Conservation (phyloP, 768 basidiomycete species). For the Melanogaster broomeanus region DNA sequence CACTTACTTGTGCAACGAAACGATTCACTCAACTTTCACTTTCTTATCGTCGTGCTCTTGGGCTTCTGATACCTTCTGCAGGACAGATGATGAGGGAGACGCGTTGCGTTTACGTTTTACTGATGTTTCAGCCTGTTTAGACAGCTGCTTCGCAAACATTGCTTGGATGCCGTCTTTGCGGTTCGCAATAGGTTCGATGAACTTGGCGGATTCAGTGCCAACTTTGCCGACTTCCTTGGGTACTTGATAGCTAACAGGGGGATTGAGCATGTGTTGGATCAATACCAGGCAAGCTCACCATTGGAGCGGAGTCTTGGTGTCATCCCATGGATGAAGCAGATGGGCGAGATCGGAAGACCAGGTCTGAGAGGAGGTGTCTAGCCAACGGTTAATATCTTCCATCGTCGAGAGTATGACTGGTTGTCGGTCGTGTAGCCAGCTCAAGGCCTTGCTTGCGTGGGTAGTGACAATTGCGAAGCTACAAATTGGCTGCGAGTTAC, state of each 20-base stretch:
- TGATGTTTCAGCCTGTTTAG: conserved; percentile 14
- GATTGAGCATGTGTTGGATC: background rate
- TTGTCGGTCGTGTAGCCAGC: conserved; percentile 91
- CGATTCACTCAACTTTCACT: conserved; percentile 13
- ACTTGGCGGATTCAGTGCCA: conserved; percentile 77
- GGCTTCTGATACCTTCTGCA: background rate
- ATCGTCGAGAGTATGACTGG: conserved; percentile 74
- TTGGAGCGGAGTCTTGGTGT: conserved; percentile 52
- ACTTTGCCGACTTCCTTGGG: conserved; percentile 92
- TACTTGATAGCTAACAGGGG: conserved; percentile 71
- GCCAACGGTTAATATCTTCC: conserved; percentile 70
- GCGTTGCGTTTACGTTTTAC: conserved; percentile 32
- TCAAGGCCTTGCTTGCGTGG: conserved; percentile 61
- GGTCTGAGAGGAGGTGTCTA: conserved; percentile 67
- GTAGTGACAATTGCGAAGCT: conserved; percentile 94
- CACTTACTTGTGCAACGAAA: background rate
- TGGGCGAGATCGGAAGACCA: conserved; percentile 66
- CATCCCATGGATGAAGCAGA: conserved; percentile 62
- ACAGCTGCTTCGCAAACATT: conserved; percentile 71
- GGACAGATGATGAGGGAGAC: conserved; percentile 3
- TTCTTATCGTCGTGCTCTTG: conserved; percentile 23
- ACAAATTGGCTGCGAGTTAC: conserved; percentile 58
- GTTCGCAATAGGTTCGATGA: conserved; percentile 75
- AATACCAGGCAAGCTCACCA: conserved; percentile 49
- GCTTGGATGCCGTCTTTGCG: conserved; percentile 87